phyloP scores from a whole-genome alignment of 2,329 filamentous ascomycete genomes.

The Simplicillium sp. region DNA sequence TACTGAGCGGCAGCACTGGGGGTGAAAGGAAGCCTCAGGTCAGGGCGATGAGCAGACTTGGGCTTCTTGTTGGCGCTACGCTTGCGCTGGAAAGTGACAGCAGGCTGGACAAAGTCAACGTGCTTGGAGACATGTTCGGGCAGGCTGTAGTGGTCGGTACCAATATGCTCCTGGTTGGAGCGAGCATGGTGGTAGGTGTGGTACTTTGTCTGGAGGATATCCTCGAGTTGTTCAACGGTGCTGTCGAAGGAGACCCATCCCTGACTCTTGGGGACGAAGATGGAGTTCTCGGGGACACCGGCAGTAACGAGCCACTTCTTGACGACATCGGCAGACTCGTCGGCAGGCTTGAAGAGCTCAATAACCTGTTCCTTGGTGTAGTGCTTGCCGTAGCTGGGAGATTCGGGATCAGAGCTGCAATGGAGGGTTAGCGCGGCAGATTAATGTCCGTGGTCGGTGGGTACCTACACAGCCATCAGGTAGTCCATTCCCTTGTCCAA shows the following conservation, averaged over 20 bases:
- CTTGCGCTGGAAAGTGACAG: conserved; percentile 14
- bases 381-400: neutral
- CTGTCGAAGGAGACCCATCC: conserved; percentile 25
- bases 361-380: neutral
- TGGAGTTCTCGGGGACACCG: conserved; percentile 36
- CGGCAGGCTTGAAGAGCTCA: neutral
- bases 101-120: conserved; percentile 29
- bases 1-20: neutral
- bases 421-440: no score
- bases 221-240: conserved; percentile 25
- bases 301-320: conserved; percentile 39
- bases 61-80: neutral
- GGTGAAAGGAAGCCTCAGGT: neutral
- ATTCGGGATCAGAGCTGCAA: neutral
- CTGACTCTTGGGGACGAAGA: conserved; percentile 38
- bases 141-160: conserved; percentile 25
- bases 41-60: neutral
- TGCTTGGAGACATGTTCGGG: conserved; percentile 23
- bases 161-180: conserved; percentile 21
- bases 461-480: neutral
- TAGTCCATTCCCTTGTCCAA: neutral
- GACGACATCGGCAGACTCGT: conserved; percentile 37
- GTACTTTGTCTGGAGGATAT: conserved; percentile 42
- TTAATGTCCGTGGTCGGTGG: no score
- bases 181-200: conserved; percentile 34